phyloP scores from a whole-genome alignment of 1,284 basidiomycete genomes.

The Ustilago trichophora region DNA sequence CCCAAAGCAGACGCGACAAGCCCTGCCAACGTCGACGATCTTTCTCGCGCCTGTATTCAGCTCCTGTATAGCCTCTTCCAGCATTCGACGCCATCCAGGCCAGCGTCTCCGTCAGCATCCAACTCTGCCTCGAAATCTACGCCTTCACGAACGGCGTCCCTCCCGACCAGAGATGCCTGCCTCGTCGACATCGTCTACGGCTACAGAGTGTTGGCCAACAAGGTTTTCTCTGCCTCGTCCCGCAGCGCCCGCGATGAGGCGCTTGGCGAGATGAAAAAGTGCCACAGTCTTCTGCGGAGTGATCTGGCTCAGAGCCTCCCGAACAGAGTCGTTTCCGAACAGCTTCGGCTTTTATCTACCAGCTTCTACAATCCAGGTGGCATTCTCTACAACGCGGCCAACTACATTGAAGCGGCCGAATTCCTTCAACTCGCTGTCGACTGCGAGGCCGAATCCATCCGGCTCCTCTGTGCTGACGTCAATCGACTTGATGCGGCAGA shows the following conservation, averaged over 20 bases:
- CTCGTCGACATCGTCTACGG: conserved; percentile 37
- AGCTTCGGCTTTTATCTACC: conserved; percentile 52
- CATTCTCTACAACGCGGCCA: conserved; percentile 64
- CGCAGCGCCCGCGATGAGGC: conserved; percentile 18
- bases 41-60: conserved; percentile 30
- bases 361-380: conserved; percentile 67
- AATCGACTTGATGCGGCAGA: not conserved
- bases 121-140: not conserved
- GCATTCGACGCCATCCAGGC: not conserved
- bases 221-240: conserved; percentile 26
- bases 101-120: not conserved
- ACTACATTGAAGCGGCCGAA: conserved; percentile 51
- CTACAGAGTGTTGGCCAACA: conserved; percentile 35
- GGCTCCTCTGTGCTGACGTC: not conserved
- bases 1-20: conserved; percentile 17
- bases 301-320: conserved; percentile 5
- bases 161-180: conserved; percentile 23
- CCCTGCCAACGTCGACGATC: conserved; percentile 16
- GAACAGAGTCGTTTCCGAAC: conserved; percentile 14
- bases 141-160: conserved; percentile 5
- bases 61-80: conserved; percentile 19
- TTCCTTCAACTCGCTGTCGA: conserved; percentile 58
- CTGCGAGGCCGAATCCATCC: conserved; percentile 26
- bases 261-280: conserved; percentile 17
- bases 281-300: conserved; percentile 10